Base-by-base conservation (phyloP, 106 monocot genomes). In the Acanthochlamys bracteata region DNA sequence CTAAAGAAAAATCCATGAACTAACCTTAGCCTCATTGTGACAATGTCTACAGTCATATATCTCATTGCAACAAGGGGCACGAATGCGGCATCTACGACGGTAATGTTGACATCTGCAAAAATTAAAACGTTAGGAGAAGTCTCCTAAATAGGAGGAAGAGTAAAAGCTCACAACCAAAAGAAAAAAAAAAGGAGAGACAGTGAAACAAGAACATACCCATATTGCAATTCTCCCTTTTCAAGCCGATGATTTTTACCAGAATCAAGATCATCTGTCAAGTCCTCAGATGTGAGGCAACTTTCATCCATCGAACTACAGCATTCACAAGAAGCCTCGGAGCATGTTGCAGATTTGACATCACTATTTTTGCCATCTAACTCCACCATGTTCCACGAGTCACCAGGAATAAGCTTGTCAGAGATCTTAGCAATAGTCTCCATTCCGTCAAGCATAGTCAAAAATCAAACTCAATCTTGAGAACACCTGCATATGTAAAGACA, bases 11-110 rank as follows among this genome's bases (percentile, higher is more conserved):
- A 33, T 14, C 7, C 25, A 52, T 24, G n/a, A 33, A 16, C 55
- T 61, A 19, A 85, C 85, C 78, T 75, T 85, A 57, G 65, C 60
- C 57, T 85, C 85, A 65, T 85, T 81, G 56, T 85, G 85, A 58
- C 85, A 85, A 53, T 85, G 85, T 53, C 81, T 61, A 33, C 85
- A 85, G 65, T 78, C 85, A 81, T 81, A 85, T 57, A 85, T 66
- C 57, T 81, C 81, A 66, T 81, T 69, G 52, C 85, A 85, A 25
- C 85, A 85, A 17, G 85, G 78, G 71, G 85, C 78, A 49, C 72
- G 64, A 43, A 85, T 81, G 39, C 66, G 74, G 69, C 85, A 85
- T 43, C 85, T 78, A 43, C 81, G 56, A 39, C 61, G 71, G 42
- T 85, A 85, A 69, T 85, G 85, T 47, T 67, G 20, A 72, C 85